Evolutionary conservation across 768 basidiomycete genomes (phyloP).

Genomic region (Rhizopogon salebrosus): DNA sequence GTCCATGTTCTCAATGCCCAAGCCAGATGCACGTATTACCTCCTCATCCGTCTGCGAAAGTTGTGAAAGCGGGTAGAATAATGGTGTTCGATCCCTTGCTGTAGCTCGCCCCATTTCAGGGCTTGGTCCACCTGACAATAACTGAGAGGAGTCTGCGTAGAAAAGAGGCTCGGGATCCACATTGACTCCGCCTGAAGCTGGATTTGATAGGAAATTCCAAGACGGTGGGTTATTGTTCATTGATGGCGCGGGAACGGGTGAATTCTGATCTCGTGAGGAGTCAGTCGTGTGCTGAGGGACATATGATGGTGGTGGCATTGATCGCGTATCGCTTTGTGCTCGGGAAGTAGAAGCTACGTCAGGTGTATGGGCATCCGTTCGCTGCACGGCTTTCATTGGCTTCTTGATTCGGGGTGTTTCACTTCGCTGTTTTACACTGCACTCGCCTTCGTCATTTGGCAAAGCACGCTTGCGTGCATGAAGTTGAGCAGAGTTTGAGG

Average conservation of each 20-base stretch:
- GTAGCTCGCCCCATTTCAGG: neutral
- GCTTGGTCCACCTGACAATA: conserved; percentile 2
- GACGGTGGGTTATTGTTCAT: neutral
- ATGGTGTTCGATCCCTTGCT: conserved; percentile 14
- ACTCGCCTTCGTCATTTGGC: conserved; percentile 19
- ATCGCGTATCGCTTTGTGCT: conserved; percentile 18
- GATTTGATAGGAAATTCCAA: neutral
- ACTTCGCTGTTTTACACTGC: conserved; percentile 10
- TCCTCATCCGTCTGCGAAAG: conserved; percentile 51
- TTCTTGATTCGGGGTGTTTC: conserved; percentile 37
- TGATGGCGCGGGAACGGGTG: neutral
- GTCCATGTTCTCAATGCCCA: conserved; percentile 66
- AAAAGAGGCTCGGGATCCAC: conserved; percentile 15
- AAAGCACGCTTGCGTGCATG: conserved; percentile 18
- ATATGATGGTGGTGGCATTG: conserved; percentile 36
- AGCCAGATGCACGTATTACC: conserved; percentile 51
- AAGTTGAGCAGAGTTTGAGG: conserved; percentile 9
- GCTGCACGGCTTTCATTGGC: conserved; percentile 33
- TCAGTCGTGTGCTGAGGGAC: conserved; percentile 11
- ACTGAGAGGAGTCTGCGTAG: conserved; percentile 21
- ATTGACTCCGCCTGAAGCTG: neutral
- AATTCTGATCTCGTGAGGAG: conserved; percentile 3
- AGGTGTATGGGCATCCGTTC: conserved; percentile 14
- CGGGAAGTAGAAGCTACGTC: conserved; percentile 7
- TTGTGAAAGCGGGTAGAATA: conserved; percentile 53